Evolutionary conservation across 192 early-diverging fungal genomes (phyloP).

Genomic region (Phycomyces nitens): DNA sequence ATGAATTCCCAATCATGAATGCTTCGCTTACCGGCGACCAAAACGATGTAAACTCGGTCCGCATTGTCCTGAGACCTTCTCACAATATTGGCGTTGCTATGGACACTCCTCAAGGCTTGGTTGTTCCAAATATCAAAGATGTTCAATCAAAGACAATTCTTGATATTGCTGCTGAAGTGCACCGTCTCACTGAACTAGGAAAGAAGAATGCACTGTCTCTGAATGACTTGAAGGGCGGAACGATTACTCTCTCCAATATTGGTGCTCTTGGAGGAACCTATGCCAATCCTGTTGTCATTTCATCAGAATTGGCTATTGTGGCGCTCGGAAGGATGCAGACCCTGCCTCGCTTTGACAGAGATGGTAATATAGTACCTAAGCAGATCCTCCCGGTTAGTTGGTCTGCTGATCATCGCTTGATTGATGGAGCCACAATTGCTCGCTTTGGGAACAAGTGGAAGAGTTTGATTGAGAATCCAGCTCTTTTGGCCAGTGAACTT

Average conservation of each 20-base stretch:
- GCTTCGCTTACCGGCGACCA: conserved; percentile 51
- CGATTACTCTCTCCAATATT: conserved; percentile 92
- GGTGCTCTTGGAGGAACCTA: conserved; percentile 93
- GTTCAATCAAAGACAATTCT: conserved; percentile 83
- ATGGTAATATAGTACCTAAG: conserved; percentile 65
- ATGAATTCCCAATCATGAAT: conserved; percentile 85
- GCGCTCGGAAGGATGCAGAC: conserved; percentile 82
- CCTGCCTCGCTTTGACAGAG: conserved; percentile 73
- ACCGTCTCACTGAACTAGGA: conserved; percentile 66
- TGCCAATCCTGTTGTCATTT: conserved; percentile 83
- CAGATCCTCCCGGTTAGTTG: conserved; percentile 80
- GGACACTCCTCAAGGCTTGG: conserved; percentile 90
- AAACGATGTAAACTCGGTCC: conserved; percentile 44
- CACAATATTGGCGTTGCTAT: conserved; percentile 97
- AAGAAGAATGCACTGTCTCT: conserved; percentile 55
- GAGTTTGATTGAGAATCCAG: conserved; percentile 80
- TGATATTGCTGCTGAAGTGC: conserved; percentile 84
- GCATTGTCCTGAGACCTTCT: conserved; percentile 64
- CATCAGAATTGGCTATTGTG: conserved; percentile 84
- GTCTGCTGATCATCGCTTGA: conserved; percentile 93
- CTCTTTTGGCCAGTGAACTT: conserved; percentile 64
- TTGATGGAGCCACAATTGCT: conserved; percentile 95
- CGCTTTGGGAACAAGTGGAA: conserved; percentile 88
- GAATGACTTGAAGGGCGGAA: conserved; percentile 77
- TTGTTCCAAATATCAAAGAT: conserved; percentile 94